A percentile compares a stretch with the other conserved stretches of the same genome.
phyloP scores from a whole-genome alignment of 2,329 filamentous ascomycete genomes.

The Didymella exigua region DNA sequence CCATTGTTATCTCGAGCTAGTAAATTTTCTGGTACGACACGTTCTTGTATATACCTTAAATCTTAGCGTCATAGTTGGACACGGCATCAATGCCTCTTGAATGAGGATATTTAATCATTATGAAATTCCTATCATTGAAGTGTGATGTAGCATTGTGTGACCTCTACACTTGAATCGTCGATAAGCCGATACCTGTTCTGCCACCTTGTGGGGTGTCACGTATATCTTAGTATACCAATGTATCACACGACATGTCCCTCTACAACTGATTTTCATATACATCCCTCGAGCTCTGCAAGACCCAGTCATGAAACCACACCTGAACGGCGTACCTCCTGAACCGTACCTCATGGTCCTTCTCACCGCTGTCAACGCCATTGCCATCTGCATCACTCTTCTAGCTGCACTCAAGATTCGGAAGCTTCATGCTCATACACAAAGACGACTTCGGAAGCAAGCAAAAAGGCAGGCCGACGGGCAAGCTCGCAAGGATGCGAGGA shows the following conservation, averaged over 20 bases:
- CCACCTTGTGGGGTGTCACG: neutral
- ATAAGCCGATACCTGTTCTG: neutral
- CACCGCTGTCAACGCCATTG: neutral
- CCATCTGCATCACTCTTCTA: neutral
- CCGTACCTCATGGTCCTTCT: neutral
- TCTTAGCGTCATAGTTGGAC: conserved; percentile 3
- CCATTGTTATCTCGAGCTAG: conserved; percentile 20
- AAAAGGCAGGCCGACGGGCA: neutral
- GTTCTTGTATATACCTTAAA: conserved; percentile 9
- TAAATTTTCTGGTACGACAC: neutral
- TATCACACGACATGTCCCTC: neutral
- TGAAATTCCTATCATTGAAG: neutral
- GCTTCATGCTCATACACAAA: neutral
- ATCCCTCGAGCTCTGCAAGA: neutral
- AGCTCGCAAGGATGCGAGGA: neutral
- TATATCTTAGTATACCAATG: neutral
- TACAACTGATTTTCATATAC: neutral
- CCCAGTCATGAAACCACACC: neutral
- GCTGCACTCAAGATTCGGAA: neutral
- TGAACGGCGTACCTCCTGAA: neutral
- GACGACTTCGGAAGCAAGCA: neutral
- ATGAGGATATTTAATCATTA: no score
- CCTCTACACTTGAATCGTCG: neutral
- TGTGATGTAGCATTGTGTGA: neutral
- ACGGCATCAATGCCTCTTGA: neutral